These are phyloP conservation scores for Carpediemonas membranifera DNA, from an alignment of 78 protist genomes.

Conservation along the genomic window DNA sequence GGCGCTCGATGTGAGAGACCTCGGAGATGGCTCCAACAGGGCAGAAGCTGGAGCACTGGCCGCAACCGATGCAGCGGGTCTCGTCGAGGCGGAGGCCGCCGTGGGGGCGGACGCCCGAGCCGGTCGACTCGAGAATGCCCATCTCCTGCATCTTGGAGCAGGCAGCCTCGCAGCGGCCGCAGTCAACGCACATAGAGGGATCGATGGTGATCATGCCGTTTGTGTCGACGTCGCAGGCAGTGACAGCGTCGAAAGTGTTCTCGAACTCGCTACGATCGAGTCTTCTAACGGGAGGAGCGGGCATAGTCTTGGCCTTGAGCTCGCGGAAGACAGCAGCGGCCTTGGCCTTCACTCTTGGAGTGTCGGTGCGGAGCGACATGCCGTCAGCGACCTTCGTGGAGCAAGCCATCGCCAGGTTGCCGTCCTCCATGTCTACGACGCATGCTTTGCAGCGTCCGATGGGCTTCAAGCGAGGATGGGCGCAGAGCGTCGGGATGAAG, in stretches of 20 bases:
- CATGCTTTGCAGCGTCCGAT: slow-evolving; percentile 12
- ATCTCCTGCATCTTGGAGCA: slow-evolving; percentile 12
- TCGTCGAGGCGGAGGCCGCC: too few relatives aligned
- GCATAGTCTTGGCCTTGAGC: too few relatives aligned
- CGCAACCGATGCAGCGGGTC: slow-evolving; percentile 17
- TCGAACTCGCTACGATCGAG: too few relatives aligned
- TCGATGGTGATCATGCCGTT: slow-evolving; percentile 11
- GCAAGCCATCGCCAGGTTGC: not conserved
- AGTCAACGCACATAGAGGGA: not conserved
- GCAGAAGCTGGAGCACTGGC: slow-evolving; percentile 18
- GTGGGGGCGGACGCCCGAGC: too few relatives aligned
- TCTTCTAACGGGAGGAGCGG: too few relatives aligned
- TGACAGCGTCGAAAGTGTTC: not conserved
- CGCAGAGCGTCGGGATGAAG: not conserved
- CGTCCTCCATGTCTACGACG: slow-evolving; percentile 21
- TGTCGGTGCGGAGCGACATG: slow-evolving; percentile 6
- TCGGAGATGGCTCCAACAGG: slow-evolving; percentile 25
- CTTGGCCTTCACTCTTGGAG: slow-evolving; percentile 8
- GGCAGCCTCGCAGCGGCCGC: too few relatives aligned
- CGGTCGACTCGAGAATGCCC: slow-evolving; percentile 1
- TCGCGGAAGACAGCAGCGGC: too few relatives aligned
- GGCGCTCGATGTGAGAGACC: too few relatives aligned
- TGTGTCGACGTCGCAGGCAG: too few relatives aligned
- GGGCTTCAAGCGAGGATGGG: not conserved
- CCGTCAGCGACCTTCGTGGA: not conserved